Evolutionary conservation across 176 grass and related monocot genomes (phyloP), one percentile per base, ranked within the genome.

Genomic region (Eremochloa ophiuroides): DNA sequence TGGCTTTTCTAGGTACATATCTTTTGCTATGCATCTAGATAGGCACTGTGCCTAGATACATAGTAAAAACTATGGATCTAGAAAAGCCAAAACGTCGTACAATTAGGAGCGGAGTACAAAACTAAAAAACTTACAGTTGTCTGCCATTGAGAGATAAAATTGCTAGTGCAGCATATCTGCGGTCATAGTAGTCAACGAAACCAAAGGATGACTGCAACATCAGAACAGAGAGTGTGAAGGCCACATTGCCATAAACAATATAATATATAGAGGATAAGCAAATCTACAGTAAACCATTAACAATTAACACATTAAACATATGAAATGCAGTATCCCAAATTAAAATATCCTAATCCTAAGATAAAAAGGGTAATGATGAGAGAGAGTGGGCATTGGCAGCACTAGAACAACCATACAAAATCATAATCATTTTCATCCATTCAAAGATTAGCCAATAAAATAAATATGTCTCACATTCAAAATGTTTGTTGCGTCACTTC

Each of bases 121-220:
- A 53, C 11, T 8, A 37, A 73, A 77, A 68, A 7, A 89, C 95
- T 91, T 95, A 98, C 95, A 98, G 86, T 43, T 91, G 92, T 85
- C 82, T 84, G 38, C 95, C 95, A 13, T 98, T 98, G 78, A 98
- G 95, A 62, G 93, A 89, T 58, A 95, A 69, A 74, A 98, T 98
- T 82, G 95, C 92, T 91, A 98, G 82, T 69, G 95, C 86, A 86
- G 95, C 93, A 51, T 55, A 93, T 85, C 90, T 85, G n/a, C 92
- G 95, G 44, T 98, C 95, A 88, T 95, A 98, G 62, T 98, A 98
- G 66, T 98, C 95, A 84, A 98, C 70, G 69, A 98, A 98, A 77
- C 95, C 95, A 93, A 98, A 98, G 35, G 95, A 95, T 62, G 95
- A 98, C 95, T 98, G 88, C 74, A 80, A 59, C 37, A 62, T 83